Base-by-base conservation (phyloP, 2,329 filamentous ascomycete species). In the Ophiostoma novo-ulmi region DNA sequence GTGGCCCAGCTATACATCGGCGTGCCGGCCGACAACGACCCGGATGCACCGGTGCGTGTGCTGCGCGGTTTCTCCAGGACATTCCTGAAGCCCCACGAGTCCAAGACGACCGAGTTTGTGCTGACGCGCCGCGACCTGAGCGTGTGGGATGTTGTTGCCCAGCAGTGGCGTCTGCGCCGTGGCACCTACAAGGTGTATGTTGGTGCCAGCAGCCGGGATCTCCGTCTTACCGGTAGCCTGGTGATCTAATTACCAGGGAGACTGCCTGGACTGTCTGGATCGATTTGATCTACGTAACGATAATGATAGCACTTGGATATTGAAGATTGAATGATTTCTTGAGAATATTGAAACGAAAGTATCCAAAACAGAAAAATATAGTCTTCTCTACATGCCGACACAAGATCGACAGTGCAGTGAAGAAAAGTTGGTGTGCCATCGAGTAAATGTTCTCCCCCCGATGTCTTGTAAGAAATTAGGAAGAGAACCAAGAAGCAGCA, bases 61-160 rank as follows among this genome's bases (percentile, higher is more conserved):
- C 80, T 91, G 20, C 82, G 89, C 6, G 88, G 89, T 10, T 91
- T 91, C 72, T 85, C 86, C 67, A 91, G 91, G 79, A 80, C 83
- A 0, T 80, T 79, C 7, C 73, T 91, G 65, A 78, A 80, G 58
- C 72, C 73, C 6, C 82, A 82, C 0, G 77, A 82, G 71, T 81
- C 78, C 26, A 78, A 78, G 20, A 81, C 79, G 0, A 78, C 88
- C 0, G 78, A 74, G 0, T 85, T 91, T 70, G 77, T 80, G 48
- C 76, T 91, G 52, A 89, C 83, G 17, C 82, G 89, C 63, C 83
- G 88, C 73, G 89, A 91, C 75, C 75, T 91, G 68, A 91, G 88
- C 77, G 81, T 87, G 26, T 91, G 89, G 89, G 87, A 91, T 76
- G 82, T 85, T 5, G 79, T 77, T 1, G 81, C 81, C 64, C 87